Evolutionary conservation across 2,329 filamentous ascomycete genomes (phyloP).

Genomic region (Cladosporium oxysporum): DNA sequence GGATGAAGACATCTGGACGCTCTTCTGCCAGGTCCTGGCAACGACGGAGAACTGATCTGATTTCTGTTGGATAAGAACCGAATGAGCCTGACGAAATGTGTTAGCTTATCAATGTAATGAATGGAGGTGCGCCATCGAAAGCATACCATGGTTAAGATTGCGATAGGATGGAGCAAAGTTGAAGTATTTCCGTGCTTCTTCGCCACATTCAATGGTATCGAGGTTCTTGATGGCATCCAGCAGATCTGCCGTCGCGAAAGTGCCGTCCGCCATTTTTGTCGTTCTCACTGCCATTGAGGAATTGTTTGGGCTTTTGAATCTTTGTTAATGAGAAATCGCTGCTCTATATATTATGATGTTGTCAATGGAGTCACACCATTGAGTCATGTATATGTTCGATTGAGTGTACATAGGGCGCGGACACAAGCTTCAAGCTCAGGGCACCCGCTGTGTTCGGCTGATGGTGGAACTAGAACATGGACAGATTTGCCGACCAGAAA

Average conservation of each 20-base stretch:
- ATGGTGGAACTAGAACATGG: background rate
- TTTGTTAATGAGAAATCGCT: background rate
- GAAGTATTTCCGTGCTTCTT: slow-evolving; percentile 62
- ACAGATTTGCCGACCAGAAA: background rate
- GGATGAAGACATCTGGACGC: slow-evolving; percentile 73
- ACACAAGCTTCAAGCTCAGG: background rate
- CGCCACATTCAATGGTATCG: slow-evolving; percentile 35
- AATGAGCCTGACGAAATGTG: slow-evolving; percentile 65
- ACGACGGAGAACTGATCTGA: slow-evolving; percentile 61
- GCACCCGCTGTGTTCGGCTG: background rate
- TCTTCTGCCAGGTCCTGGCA: slow-evolving; percentile 69
- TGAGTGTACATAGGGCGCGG: slow-evolving; percentile 8
- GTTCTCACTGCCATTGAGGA: background rate
- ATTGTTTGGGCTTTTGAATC: background rate
- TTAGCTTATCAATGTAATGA: background rate
- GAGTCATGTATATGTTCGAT: background rate
- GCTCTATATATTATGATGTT: background rate
- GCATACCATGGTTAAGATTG: slow-evolving; percentile 76
- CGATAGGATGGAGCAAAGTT: slow-evolving; percentile 66
- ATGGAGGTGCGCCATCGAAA: background rate
- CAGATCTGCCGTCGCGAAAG: slow-evolving; percentile 3
- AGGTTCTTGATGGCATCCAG: slow-evolving; percentile 15
- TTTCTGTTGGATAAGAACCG: slow-evolving; percentile 67
- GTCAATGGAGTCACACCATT: slow-evolving; percentile 7
- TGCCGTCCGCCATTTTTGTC: background rate